A percentile compares a stretch with the other conserved stretches of the same genome.
These are phyloP conservation scores for Tuber indicum DNA, from an alignment of 495 filamentous ascomycete genomes.

Conservation along the genomic window DNA sequence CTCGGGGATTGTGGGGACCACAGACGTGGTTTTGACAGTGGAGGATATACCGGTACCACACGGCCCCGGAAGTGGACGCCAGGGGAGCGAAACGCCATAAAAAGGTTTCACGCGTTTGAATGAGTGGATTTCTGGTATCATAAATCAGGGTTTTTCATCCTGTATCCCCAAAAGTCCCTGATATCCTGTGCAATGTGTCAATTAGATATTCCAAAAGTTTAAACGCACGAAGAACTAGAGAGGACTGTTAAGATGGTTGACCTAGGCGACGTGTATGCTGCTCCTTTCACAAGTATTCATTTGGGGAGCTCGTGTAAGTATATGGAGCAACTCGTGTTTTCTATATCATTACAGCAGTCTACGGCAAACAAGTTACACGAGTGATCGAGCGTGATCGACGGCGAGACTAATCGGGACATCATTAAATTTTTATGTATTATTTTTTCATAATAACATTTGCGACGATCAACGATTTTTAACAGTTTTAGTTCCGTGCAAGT, in stretches of 20 bases:
- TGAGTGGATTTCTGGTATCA: neutral
- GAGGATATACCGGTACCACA: neutral
- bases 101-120: neutral
- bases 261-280: neutral
- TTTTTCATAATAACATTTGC: neutral
- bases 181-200: neutral
- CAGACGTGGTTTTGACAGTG: constrained; percentile 7
- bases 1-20: constrained; percentile 5
- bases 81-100: neutral
- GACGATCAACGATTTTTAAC: neutral
- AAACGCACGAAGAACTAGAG: neutral
- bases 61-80: neutral
- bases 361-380: neutral
- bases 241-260: neutral
- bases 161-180: neutral
- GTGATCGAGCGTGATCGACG: neutral
- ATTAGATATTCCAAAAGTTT: neutral
- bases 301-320: neutral
- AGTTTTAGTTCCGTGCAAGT: neutral
- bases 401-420: neutral
- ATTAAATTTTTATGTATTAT: neutral
- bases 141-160: neutral
- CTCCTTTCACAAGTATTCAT: neutral
- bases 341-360: neutral
- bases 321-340: neutral